phyloP scores from a whole-genome alignment of 2,329 filamentous ascomycete species.

The Tolypocladium album region DNA sequence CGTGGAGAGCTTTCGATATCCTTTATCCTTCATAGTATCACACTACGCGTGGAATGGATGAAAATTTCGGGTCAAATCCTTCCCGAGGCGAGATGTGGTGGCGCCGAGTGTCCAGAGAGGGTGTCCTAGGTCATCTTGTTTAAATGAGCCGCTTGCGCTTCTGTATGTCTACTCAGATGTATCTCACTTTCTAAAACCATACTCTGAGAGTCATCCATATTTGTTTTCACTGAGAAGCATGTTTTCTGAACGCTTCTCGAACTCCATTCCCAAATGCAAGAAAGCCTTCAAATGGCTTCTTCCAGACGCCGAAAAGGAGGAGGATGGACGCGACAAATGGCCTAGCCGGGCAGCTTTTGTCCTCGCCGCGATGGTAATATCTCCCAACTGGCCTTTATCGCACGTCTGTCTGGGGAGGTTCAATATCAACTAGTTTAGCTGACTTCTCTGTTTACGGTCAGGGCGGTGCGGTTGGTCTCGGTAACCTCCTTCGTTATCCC shows the following conservation, averaged over 20 bases:
- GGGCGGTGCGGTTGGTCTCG: constrained; percentile 41
- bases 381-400: neutral
- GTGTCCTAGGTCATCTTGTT: neutral
- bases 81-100: neutral
- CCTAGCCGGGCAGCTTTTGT: constrained; percentile 15
- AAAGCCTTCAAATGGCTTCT: constrained; percentile 9
- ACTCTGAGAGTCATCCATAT: neutral
- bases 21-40: too few relatives aligned
- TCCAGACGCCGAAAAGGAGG: constrained; percentile 12
- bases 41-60: too few relatives aligned
- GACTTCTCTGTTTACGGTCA: neutral
- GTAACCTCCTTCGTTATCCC: constrained; percentile 44
- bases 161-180: neutral
- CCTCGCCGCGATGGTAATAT: constrained; percentile 23
- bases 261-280: constrained; percentile 2
- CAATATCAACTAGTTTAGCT: neutral
- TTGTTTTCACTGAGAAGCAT: neutral
- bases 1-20: neutral
- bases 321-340: constrained; percentile 15
- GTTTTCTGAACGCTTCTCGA: too few relatives aligned
- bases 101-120: neutral
- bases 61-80: neutral
- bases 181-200: neutral
- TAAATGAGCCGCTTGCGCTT: neutral
- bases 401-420: neutral